Conservation (phyloP, 164 flowering plant genomes). For the Protea cynaroides region DNA sequence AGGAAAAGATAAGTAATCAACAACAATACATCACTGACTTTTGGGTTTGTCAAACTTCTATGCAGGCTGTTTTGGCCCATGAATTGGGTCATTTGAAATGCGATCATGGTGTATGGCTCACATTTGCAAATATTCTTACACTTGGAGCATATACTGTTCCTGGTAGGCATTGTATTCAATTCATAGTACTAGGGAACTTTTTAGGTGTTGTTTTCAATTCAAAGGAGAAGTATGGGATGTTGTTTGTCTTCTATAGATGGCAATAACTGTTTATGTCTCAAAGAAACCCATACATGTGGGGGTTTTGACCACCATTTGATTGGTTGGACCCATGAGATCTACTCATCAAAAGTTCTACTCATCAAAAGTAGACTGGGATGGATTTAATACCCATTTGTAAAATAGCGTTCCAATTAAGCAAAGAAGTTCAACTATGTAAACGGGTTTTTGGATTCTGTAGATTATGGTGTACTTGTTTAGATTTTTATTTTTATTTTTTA, state of each 20-base stretch:
- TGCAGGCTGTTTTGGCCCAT: slow-evolving; percentile 93
- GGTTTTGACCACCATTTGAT: not conserved
- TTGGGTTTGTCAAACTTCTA: slow-evolving; percentile 3
- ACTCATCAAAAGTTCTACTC: no score
- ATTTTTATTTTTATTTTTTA: no score
- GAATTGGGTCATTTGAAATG: slow-evolving; percentile 98
- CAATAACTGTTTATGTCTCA: not conserved
- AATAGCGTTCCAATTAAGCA: no score
- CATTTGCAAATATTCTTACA: slow-evolving; percentile 86
- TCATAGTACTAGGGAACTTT: slow-evolving; percentile 31
- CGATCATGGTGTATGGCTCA: slow-evolving; percentile 97
- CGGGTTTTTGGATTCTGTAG: no score
- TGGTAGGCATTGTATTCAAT: slow-evolving; percentile 39
- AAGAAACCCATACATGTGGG: not conserved
- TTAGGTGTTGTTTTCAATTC: slow-evolving; percentile 29
- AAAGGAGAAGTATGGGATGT: not conserved
- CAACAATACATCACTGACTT: not conserved
- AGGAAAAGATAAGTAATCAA: not conserved
- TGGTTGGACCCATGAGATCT: no score
- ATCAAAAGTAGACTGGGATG: not conserved
- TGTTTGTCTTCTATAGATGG: not conserved
- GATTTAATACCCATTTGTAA: not conserved
- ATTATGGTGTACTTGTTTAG: not conserved
- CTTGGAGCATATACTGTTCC: slow-evolving; percentile 88
- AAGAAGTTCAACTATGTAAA: no score